Percentiles rank a stretch among this genome's conserved stretches.
Conservation (phyloP, 352 stramenopile species). For the Pseudoperonospora humuli region DNA sequence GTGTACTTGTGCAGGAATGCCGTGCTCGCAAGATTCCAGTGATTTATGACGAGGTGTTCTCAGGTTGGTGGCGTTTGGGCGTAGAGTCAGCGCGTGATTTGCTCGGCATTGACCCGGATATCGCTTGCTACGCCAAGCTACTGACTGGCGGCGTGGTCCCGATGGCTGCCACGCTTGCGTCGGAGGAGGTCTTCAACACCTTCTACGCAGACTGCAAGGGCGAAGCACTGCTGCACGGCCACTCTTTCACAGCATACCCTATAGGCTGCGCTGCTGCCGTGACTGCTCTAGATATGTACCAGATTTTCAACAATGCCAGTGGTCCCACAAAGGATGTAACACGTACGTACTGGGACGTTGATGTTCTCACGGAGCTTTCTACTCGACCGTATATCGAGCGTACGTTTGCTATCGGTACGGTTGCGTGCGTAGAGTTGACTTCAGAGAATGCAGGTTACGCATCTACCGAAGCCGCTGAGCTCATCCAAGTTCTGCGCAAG, state of each 20-base stretch:
- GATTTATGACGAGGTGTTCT: constrained; percentile 91
- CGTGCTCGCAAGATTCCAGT: constrained; percentile 74
- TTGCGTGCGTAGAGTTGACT: constrained; percentile 63
- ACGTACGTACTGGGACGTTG: constrained; percentile 54
- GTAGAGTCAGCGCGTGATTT: constrained; percentile 79
- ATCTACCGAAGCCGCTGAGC: constrained; percentile 48
- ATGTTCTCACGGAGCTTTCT: constrained; percentile 42
- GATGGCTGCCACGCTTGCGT: constrained; percentile 79
- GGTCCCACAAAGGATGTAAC: constrained; percentile 15
- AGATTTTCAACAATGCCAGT: constrained; percentile 42
- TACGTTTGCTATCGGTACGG: constrained; percentile 71
- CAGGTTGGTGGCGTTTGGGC: constrained; percentile 86
- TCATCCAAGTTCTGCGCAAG: constrained; percentile 52
- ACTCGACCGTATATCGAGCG: constrained; percentile 41
- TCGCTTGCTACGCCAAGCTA: constrained; percentile 89
- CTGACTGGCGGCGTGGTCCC: constrained; percentile 86
- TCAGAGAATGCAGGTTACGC: constrained; percentile 56
- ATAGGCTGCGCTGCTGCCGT: constrained; percentile 84
- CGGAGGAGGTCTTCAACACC: constrained; percentile 83
- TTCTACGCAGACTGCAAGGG: constrained; percentile 86
- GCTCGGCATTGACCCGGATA: constrained; percentile 81
- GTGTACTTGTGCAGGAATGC: constrained; percentile 76
- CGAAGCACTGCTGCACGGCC: constrained; percentile 84
- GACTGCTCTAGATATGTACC: constrained; percentile 85
- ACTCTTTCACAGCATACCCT: constrained; percentile 90